phyloP scores from a whole-genome alignment of 495 filamentous ascomycete species.

The Astrothelium macrocarpum region DNA sequence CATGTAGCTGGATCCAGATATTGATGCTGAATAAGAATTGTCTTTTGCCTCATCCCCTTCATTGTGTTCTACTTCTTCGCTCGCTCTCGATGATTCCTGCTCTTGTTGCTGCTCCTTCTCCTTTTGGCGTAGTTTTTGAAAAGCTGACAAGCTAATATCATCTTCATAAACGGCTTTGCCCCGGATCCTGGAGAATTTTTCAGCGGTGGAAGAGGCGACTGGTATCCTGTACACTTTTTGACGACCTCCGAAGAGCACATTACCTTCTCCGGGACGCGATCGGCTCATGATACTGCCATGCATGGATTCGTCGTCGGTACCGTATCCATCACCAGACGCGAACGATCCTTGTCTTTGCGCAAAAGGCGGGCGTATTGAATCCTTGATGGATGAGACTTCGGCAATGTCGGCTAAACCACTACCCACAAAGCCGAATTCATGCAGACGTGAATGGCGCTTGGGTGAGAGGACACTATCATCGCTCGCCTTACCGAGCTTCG shows the following conservation, averaged over 20 bases:
- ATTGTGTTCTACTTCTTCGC: conserved; percentile 37
- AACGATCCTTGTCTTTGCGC: conserved; percentile 43
- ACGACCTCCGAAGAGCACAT: conserved; percentile 87
- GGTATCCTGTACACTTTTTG: conserved; percentile 95
- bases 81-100: conserved; percentile 25
- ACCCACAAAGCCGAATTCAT: conserved; percentile 41
- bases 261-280: conserved; percentile 77
- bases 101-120: conserved; percentile 43
- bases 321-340: conserved; percentile 47
- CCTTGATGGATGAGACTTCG: conserved; percentile 71
- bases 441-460: conserved; percentile 62
- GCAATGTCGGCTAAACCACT: conserved; percentile 68
- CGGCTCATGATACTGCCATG: conserved; percentile 71
- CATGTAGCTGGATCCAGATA: conserved; percentile 49
- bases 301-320: conserved; percentile 57
- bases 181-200: conserved; percentile 34
- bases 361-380: conserved; percentile 51
- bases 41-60: conserved; percentile 37
- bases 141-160: conserved; percentile 70
- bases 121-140: conserved; percentile 59
- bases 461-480: conserved; percentile 87
- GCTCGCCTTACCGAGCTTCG: conserved; percentile 82
- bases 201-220: conserved; percentile 38
- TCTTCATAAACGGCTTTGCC: conserved; percentile 75
- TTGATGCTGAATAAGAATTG: conserved; percentile 36